Evolutionary conservation across 2,329 filamentous ascomycete genomes (phyloP).

Genomic region (Fusarium proliferatum): DNA sequence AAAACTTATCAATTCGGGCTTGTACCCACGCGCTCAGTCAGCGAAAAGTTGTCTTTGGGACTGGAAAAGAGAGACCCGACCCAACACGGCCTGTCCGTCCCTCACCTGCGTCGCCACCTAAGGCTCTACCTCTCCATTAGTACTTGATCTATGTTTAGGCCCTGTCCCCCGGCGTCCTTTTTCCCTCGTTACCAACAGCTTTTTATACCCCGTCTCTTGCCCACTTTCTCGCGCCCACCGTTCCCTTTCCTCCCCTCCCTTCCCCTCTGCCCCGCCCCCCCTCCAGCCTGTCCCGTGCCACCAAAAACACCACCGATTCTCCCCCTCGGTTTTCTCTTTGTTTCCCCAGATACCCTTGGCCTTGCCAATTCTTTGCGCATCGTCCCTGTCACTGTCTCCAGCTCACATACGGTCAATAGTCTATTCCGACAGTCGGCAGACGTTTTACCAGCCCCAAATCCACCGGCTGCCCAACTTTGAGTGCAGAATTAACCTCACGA

Average conservation of each 20-base stretch:
- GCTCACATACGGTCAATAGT: slow-evolving; percentile 43
- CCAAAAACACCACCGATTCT: slow-evolving; percentile 46
- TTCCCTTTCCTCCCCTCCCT: slow-evolving; percentile 35
- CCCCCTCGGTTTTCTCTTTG: slow-evolving; percentile 48
- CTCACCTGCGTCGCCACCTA: slow-evolving; percentile 44
- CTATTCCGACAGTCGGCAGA: slow-evolving; percentile 28
- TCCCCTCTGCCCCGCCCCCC: slow-evolving; percentile 16
- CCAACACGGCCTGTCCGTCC: slow-evolving; percentile 30
- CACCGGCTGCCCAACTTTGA: slow-evolving; percentile 22
- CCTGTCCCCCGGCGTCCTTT: slow-evolving; percentile 37
- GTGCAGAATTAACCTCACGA: slow-evolving; percentile 38
- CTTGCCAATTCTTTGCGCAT: slow-evolving; percentile 41
- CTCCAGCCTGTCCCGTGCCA: slow-evolving; percentile 47
- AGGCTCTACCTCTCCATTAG: slow-evolving; percentile 34
- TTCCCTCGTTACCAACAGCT: slow-evolving; percentile 41
- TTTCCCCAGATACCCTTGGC: slow-evolving; percentile 49
- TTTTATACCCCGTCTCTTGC: slow-evolving; percentile 47
- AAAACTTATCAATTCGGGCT: slow-evolving; percentile 2
- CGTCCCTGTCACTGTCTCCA: slow-evolving; percentile 34
- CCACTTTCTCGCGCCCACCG: slow-evolving; percentile 42
- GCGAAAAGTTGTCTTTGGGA: slow-evolving; percentile 12
- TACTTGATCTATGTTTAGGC: slow-evolving; percentile 43
- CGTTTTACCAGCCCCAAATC: slow-evolving; percentile 11
- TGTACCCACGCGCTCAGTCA: slow-evolving; percentile 33
- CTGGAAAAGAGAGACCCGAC: slow-evolving; percentile 28